A percentile compares a stretch with the other conserved stretches of the same genome.
Evolutionary conservation across 2,329 filamentous ascomycete species (phyloP).

Genomic region (Teratosphaeriaceae sp.): DNA sequence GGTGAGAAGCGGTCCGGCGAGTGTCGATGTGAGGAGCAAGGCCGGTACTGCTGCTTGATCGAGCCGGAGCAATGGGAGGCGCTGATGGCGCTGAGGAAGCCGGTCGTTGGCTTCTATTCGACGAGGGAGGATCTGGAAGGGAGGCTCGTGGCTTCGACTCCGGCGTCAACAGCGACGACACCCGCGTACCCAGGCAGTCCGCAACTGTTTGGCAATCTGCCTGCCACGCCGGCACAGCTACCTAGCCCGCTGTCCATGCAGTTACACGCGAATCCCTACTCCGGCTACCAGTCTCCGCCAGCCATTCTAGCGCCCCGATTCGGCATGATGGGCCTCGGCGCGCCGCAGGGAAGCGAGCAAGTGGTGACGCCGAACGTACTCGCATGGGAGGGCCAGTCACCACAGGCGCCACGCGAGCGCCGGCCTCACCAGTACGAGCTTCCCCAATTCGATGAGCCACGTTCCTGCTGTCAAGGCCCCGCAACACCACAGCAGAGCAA

Average conservation of each 20-base stretch:
- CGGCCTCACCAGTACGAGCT: constrained; percentile 10
- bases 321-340: constrained; percentile 27
- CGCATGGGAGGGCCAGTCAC: constrained; percentile 20
- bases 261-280: constrained; percentile 11
- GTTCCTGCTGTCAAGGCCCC: constrained; percentile 21
- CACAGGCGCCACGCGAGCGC: constrained; percentile 17
- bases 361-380: constrained; percentile 16
- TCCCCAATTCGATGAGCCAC: constrained; percentile 9
- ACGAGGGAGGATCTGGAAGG: constrained; percentile 22
- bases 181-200: constrained; percentile 12
- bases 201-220: constrained; percentile 2
- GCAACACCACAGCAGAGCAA: constrained; percentile 9
- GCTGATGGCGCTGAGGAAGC: constrained; percentile 23
- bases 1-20: constrained; percentile 28
- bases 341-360: constrained; percentile 17
- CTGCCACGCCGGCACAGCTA: constrained; percentile 6
- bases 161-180: constrained; percentile 14
- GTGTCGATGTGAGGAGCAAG: constrained; percentile 29
- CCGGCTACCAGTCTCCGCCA: constrained; percentile 10
- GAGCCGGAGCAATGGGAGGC: constrained; percentile 27
- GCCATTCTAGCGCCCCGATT: constrained; percentile 19
- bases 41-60: constrained; percentile 28
- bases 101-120: constrained; percentile 23
- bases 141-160: constrained; percentile 11
- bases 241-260: constrained; percentile 2